A percentile compares a stretch with the other conserved stretches of the same genome.
Conservation (phyloP, 1,284 basidiomycete species). For the Meira miltonrushii region DNA sequence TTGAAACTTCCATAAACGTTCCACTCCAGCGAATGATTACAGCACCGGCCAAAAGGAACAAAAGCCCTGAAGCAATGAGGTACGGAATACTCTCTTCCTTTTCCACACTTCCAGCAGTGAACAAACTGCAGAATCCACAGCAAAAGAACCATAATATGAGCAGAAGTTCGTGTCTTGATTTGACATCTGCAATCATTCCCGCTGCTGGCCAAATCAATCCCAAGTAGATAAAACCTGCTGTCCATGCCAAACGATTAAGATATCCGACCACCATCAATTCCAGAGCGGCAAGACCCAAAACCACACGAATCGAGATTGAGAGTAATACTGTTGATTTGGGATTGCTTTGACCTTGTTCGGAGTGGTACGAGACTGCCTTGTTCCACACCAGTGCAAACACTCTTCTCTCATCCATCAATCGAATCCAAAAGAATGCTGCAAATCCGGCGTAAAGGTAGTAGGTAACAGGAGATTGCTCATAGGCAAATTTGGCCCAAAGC, state of each 20-base stretch:
- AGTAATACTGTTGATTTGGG: not conserved
- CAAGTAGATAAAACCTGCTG: constrained; percentile 63
- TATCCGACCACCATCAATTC: constrained; percentile 68
- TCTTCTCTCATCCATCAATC: constrained; percentile 25
- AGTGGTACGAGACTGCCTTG: not conserved
- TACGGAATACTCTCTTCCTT: constrained; percentile 62
- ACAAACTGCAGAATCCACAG: constrained; percentile 63
- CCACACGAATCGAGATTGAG: constrained; percentile 6
- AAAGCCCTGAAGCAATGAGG: constrained; percentile 26
- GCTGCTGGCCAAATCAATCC: constrained; percentile 62
- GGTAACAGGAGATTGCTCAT: constrained; percentile 66
- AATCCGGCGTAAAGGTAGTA: constrained; percentile 74
- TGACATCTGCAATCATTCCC: constrained; percentile 24
- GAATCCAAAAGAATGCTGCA: constrained; percentile 65
- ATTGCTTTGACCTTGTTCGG: not conserved
- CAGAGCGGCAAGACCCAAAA: constrained; percentile 20
- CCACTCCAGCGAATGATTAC: constrained; percentile 11
- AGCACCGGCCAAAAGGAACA: constrained; percentile 22
- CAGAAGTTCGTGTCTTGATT: constrained; percentile 44
- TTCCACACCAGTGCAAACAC: constrained; percentile 15
- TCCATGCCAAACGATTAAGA: constrained; percentile 65
- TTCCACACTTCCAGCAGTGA: constrained; percentile 69
- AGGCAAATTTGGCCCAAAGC: constrained; percentile 57
- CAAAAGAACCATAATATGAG: constrained; percentile 58
- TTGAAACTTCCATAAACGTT: constrained; percentile 17